Percentiles rank a stretch among this genome's conserved stretches.
phyloP scores from a whole-genome alignment of 768 basidiomycete species.

The Russula brevipes region DNA sequence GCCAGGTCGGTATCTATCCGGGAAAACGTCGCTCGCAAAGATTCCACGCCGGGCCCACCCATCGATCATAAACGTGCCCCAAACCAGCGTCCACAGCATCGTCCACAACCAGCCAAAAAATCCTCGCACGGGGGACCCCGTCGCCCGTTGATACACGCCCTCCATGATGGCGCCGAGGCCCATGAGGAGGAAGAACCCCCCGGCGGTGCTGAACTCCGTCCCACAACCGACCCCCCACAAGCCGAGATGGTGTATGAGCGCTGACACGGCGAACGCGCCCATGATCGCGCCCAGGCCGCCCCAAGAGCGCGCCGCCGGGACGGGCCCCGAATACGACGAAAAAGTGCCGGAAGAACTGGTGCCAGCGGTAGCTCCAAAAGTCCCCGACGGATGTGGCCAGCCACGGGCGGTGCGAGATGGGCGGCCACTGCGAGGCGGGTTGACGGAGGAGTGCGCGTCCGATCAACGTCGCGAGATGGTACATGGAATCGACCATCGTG shows the following conservation, averaged over 20 bases:
- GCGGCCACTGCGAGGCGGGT: constrained; percentile 33
- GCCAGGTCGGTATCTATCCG: background rate
- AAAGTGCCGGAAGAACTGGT: constrained; percentile 33
- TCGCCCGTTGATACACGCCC: constrained; percentile 39
- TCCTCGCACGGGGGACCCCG: constrained; percentile 46
- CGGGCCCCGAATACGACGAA: constrained; percentile 33
- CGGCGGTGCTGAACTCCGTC: constrained; percentile 39
- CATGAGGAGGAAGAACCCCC: constrained; percentile 54
- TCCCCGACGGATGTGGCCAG: constrained; percentile 34
- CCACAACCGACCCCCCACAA: constrained; percentile 56
- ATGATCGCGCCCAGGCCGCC: constrained; percentile 47
- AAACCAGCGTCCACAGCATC: constrained; percentile 41
- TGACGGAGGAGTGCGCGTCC: constrained; percentile 31
- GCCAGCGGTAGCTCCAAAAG: constrained; percentile 40
- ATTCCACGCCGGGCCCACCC: constrained; percentile 15
- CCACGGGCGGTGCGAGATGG: constrained; percentile 34
- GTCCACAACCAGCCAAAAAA: constrained; percentile 50
- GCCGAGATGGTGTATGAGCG: constrained; percentile 53
- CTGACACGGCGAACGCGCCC: constrained; percentile 57
- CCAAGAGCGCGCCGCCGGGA: constrained; percentile 38
- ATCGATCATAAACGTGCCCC: constrained; percentile 30
- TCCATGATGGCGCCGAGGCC: constrained; percentile 52
- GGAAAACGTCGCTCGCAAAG: constrained; percentile 1
- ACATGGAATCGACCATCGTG: constrained; percentile 22
- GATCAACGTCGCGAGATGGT: constrained; percentile 27